phyloP scores from a whole-genome alignment of 257 asterid genomes.

The Jacaranda mimosifolia region DNA sequence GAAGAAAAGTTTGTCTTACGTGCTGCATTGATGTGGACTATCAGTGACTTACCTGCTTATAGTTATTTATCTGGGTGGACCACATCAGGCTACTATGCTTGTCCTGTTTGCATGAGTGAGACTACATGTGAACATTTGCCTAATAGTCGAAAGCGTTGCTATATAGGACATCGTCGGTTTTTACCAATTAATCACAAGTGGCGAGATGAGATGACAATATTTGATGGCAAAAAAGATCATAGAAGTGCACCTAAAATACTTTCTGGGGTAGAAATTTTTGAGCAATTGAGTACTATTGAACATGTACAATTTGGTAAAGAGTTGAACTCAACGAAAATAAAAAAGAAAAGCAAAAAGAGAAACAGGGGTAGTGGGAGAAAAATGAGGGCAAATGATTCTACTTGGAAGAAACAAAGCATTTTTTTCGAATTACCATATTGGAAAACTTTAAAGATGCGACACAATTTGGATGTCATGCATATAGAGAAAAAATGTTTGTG shows the following conservation, averaged over 20 bases:
- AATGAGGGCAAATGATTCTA: too few relatives aligned
- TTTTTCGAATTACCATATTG: too few relatives aligned
- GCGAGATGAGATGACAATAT: neutral
- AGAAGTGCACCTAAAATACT: neutral
- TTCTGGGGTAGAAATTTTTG: too few relatives aligned
- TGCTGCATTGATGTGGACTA: constrained; percentile 14
- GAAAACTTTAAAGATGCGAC: too few relatives aligned
- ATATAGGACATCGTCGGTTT: neutral
- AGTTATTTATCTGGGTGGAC: neutral
- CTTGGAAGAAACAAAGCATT: too few relatives aligned
- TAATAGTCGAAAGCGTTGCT: neutral
- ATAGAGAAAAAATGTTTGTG: too few relatives aligned
- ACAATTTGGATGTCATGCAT: too few relatives aligned
- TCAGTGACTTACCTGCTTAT: constrained; percentile 12
- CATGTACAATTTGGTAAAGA: too few relatives aligned
- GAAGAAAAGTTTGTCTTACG: neutral
- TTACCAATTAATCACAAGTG: constrained; percentile 12
- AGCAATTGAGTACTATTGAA: too few relatives aligned
- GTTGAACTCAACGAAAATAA: too few relatives aligned
- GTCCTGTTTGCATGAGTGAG: constrained; percentile 8
- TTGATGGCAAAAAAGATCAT: neutral
- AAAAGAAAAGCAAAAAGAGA: too few relatives aligned
- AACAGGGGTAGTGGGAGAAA: too few relatives aligned
- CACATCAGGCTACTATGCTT: neutral
- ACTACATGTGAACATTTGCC: neutral